Percentiles rank a stretch among this genome's conserved stretches.
Conservation (phyloP, 306 rosid species). For the Carpinus viminea region DNA sequence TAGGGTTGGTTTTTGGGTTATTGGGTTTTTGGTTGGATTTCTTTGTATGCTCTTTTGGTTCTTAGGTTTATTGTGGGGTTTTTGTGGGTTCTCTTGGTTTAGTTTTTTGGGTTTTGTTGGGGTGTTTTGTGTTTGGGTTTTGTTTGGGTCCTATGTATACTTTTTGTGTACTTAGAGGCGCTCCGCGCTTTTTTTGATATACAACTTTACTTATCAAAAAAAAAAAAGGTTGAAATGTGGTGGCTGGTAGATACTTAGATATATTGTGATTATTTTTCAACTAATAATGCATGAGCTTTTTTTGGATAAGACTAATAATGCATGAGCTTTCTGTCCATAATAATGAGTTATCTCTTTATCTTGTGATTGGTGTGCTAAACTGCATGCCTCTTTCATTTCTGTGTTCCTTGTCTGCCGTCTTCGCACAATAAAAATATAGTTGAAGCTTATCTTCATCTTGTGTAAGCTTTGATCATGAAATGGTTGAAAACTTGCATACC, state of each 20-base stretch:
- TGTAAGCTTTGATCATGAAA: background rate
- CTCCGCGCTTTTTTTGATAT: no score
- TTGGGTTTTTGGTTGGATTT: no score
- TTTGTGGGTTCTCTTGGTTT: no score
- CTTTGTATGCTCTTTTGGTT: no score
- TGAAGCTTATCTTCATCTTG: background rate
- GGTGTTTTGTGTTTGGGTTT: no score
- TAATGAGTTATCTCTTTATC: background rate
- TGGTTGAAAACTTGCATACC: background rate
- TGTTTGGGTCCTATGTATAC: no score
- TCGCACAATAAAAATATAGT: background rate
- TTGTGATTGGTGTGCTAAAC: background rate
- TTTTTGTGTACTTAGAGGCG: no score
- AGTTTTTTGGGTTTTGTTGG: no score
- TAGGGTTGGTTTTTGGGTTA: no score
- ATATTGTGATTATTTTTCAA: background rate
- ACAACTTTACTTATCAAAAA: no score
- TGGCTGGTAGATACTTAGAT: background rate
- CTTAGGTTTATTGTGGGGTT: no score
- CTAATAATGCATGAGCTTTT: background rate
- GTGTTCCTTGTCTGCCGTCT: background rate
- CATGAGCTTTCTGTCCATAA: background rate
- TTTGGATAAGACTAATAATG: background rate
- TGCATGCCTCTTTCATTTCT: background rate
- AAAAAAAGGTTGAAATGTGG: background rate